Conservation (phyloP, 352 stramenopile species). For the Phytophthora pistaciae region DNA sequence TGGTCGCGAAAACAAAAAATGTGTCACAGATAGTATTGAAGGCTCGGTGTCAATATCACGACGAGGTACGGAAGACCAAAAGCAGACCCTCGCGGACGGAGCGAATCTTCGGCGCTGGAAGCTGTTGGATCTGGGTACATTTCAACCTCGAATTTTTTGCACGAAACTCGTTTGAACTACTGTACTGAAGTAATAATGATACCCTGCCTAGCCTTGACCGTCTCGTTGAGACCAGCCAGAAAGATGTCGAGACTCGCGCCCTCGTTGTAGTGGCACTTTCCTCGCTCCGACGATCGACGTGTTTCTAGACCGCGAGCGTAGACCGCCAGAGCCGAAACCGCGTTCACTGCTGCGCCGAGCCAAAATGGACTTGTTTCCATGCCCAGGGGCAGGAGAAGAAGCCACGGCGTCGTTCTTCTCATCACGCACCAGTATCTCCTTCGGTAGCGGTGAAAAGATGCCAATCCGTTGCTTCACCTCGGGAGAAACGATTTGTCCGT, state of each 20-base stretch:
- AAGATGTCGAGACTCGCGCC: constrained; percentile 26
- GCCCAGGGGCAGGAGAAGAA: not conserved
- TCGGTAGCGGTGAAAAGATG: constrained; percentile 46
- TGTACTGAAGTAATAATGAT: no score
- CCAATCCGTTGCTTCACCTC: constrained; percentile 64
- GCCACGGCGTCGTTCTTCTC: constrained; percentile 37
- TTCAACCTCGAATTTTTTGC: no score
- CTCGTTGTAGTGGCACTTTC: constrained; percentile 28
- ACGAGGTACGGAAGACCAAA: no score
- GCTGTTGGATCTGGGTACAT: no score
- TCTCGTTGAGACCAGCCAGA: constrained; percentile 5
- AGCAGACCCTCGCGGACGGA: no score
- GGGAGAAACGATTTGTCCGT: constrained; percentile 53
- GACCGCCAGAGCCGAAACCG: constrained; percentile 15
- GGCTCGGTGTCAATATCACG: no score
- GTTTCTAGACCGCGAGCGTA: constrained; percentile 24
- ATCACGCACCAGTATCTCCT: constrained; percentile 61
- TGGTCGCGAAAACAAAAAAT: no score
- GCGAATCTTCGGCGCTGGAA: no score
- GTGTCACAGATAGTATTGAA: no score
- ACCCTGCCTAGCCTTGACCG: not conserved
- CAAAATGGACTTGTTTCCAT: constrained; percentile 14
- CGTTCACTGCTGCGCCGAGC: constrained; percentile 24
- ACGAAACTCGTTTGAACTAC: no score
- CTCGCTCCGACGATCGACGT: constrained; percentile 18